Evolutionary conservation across 2,329 filamentous ascomycete species (phyloP).

Genomic region (Fusarium pseudograminearum): DNA sequence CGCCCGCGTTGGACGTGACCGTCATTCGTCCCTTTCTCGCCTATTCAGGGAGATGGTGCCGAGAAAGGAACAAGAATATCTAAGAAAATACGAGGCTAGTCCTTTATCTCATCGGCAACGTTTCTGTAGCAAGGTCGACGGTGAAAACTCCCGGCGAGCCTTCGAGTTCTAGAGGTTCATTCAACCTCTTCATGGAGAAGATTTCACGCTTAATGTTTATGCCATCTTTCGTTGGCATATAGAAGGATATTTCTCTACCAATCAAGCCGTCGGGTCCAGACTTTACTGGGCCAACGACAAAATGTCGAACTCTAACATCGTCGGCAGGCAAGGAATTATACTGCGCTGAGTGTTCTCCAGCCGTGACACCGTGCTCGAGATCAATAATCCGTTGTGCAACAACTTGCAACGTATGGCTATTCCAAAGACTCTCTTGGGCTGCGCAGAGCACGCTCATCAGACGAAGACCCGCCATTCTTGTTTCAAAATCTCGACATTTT

Average conservation of each 20-base stretch:
- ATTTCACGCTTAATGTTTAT: constrained; percentile 13
- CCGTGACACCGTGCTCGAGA: constrained; percentile 17
- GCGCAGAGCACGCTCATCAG: constrained; percentile 21
- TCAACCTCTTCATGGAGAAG: background rate
- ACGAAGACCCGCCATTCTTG: constrained; percentile 3
- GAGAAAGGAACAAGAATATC: background rate
- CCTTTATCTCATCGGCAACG: background rate
- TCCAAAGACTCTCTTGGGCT: constrained; percentile 29
- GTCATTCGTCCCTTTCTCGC: background rate
- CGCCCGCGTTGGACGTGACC: background rate
- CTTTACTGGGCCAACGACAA: constrained; percentile 16
- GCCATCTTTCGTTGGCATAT: constrained; percentile 1
- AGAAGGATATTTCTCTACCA: constrained; percentile 15
- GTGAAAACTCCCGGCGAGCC: constrained; percentile 11
- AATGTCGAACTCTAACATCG: constrained; percentile 18
- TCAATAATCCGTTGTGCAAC: constrained; percentile 22
- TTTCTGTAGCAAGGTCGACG: constrained; percentile 4
- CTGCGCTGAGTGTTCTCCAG: background rate
- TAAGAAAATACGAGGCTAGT: background rate
- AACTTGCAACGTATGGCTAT: constrained; percentile 14
- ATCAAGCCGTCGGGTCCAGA: background rate
- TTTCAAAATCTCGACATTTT: constrained; percentile 26
- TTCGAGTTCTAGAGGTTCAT: background rate
- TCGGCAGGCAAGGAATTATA: constrained; percentile 7
- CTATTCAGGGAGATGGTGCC: background rate